phyloP scores from a whole-genome alignment of 2,329 filamentous ascomycete genomes.

The Fusarium zealandicum region DNA sequence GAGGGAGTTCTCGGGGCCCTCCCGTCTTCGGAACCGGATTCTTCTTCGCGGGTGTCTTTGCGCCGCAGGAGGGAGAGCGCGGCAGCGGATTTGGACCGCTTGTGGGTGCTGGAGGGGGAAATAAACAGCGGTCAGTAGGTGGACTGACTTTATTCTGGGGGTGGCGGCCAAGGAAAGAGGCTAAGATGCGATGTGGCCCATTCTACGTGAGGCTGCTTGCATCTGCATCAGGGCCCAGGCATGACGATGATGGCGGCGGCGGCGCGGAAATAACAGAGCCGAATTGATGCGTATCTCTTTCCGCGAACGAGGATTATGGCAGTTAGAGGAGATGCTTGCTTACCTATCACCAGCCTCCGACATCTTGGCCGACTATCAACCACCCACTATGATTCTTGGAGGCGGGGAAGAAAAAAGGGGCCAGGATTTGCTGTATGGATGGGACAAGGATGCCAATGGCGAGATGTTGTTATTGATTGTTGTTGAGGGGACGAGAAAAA shows the following conservation, averaged over 20 bases:
- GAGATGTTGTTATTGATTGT: slow-evolving; percentile 13
- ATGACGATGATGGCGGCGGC: slow-evolving; percentile 2
- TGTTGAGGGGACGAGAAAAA: neutral
- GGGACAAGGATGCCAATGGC: slow-evolving; percentile 26
- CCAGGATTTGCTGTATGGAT: slow-evolving; percentile 19
- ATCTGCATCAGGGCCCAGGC: slow-evolving; percentile 17
- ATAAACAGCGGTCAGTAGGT: slow-evolving; percentile 43
- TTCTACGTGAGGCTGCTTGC: slow-evolving; percentile 16
- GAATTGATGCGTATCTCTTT: neutral
- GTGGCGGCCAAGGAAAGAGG: slow-evolving; percentile 19
- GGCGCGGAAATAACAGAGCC: slow-evolving; percentile 8
- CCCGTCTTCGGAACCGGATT: slow-evolving; percentile 62
- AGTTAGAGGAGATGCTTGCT: too few species aligned
- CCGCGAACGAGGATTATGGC: neutral
- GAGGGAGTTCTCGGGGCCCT: slow-evolving; percentile 48
- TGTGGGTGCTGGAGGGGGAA: slow-evolving; percentile 48
- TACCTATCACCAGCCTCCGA: slow-evolving; percentile 40
- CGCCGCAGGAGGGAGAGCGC: slow-evolving; percentile 63
- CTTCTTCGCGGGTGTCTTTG: slow-evolving; percentile 58
- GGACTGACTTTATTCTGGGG: slow-evolving; percentile 37
- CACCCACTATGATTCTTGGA: slow-evolving; percentile 1
- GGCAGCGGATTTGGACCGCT: slow-evolving; percentile 61
- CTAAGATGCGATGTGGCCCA: slow-evolving; percentile 34
- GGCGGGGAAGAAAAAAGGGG: slow-evolving; percentile 33
- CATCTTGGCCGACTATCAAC: slow-evolving; percentile 32